phyloP scores from a whole-genome alignment of 805 yeast species.

The Saccharomycopsis babjevae region DNA sequence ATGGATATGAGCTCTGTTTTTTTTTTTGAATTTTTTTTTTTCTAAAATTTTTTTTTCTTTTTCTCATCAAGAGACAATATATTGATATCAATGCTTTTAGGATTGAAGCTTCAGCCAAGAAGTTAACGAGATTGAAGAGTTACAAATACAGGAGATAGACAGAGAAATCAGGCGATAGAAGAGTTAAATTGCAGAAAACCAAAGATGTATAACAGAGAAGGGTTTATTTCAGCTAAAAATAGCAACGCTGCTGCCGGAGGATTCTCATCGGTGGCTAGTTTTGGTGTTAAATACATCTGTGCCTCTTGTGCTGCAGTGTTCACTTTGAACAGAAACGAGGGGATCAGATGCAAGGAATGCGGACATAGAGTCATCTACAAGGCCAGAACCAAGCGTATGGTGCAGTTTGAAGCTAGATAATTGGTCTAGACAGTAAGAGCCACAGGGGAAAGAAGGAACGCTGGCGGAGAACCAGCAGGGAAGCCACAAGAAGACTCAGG shows the following conservation, averaged over 20 bases:
- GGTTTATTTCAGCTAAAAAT: conserved; percentile 71
- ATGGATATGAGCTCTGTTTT: neutral
- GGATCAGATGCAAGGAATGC: conserved; percentile 96
- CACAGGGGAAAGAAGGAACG: no score
- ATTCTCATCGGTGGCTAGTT: conserved; percentile 53
- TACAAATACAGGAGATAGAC: no score
- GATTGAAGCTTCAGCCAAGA: no score
- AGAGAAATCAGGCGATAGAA: neutral
- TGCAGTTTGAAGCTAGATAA: conserved; percentile 77
- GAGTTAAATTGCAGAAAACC: neutral
- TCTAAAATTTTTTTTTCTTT: no score
- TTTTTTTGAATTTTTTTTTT: neutral
- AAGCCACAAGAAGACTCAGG: no score
- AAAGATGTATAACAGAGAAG: conserved; percentile 49
- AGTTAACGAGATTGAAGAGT: no score
- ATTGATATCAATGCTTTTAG: neutral
- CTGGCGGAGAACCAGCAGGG: no score
- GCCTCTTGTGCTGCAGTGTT: conserved; percentile 92
- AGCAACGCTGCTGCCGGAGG: conserved; percentile 73
- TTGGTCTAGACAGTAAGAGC: no score
- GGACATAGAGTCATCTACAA: conserved; percentile 97
- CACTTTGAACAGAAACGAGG: conserved; percentile 83
- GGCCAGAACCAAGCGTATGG: conserved; percentile 95
- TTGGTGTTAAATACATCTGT: conserved; percentile 88
- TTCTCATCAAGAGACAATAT: neutral